phyloP scores from a whole-genome alignment of 768 basidiomycete genomes.

The Russula dissimulans region DNA sequence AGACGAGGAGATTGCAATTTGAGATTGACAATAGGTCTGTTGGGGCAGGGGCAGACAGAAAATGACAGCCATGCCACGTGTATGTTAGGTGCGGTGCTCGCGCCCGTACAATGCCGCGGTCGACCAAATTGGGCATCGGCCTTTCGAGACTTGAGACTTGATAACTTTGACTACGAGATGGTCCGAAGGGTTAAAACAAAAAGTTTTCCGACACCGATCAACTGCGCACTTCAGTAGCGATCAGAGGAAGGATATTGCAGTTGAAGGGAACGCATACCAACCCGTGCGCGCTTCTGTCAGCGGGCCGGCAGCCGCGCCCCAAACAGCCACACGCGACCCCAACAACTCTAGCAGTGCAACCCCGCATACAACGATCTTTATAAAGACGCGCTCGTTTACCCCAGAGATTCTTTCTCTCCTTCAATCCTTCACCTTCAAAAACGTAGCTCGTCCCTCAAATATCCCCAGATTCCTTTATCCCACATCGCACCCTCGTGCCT shows the following conservation, averaged over 20 bases:
- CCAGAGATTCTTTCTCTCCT: not conserved
- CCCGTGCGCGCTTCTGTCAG: not conserved
- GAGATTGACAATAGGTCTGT: not conserved
- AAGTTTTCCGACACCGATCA: no score
- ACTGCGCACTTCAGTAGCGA: not conserved
- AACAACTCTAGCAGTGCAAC: not conserved
- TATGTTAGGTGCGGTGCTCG: no score
- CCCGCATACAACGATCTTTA: not conserved
- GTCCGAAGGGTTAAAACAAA: not conserved
- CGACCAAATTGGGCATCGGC: not conserved
- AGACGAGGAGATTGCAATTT: no score
- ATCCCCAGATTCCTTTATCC: not conserved
- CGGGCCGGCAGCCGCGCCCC: conserved; percentile 4
- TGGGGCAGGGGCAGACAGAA: not conserved
- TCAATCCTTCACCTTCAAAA: not conserved
- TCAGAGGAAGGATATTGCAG: not conserved
- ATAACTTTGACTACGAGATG: not conserved
- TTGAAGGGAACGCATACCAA: not conserved
- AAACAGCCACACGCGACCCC: conserved; percentile 5
- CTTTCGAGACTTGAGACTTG: not conserved
- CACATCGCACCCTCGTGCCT: not conserved
- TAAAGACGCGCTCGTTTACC: conserved; percentile 5
- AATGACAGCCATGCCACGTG: no score
- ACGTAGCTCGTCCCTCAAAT: not conserved
- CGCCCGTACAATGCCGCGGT: no score